phyloP scores from a whole-genome alignment of 202 grass and related monocot species.

The Bolboschoenoplectus hybrid region DNA sequence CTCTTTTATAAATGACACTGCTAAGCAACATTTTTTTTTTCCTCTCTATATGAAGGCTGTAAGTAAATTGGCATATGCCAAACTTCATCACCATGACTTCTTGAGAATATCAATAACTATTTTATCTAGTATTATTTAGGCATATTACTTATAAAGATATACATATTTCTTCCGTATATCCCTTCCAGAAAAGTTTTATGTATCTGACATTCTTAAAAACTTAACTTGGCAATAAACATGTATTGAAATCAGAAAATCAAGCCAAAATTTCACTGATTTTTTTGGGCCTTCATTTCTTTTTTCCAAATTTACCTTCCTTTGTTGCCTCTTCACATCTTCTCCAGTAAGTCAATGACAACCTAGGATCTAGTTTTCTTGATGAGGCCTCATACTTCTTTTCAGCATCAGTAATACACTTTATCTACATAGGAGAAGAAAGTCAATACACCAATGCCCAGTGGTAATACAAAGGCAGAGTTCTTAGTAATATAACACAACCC shows the following conservation, averaged over 20 bases:
- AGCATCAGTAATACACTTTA: constrained; percentile 73
- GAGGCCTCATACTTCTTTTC: constrained; percentile 70
- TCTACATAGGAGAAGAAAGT: constrained; percentile 45
- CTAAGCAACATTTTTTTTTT: background rate
- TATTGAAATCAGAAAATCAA: background rate
- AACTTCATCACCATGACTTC: background rate
- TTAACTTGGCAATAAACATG: background rate
- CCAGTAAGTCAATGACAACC: constrained; percentile 60
- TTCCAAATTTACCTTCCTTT: constrained; percentile 58
- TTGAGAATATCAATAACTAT: background rate
- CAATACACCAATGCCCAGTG: background rate
- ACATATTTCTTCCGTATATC: background rate
- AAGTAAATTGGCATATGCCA: background rate
- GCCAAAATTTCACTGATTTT: background rate
- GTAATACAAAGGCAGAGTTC: constrained; percentile 10
- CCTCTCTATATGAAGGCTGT: background rate
- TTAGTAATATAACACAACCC: constrained; percentile 10
- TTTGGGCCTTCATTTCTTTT: background rate
- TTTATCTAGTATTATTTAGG: background rate
- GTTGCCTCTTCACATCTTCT: constrained; percentile 94
- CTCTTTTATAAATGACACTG: too few relatives aligned
- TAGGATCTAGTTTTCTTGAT: constrained; percentile 64
- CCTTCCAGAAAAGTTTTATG: background rate
- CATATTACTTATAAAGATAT: background rate
- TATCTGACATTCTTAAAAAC: background rate